A percentile compares a stretch with the other conserved stretches of the same genome.
phyloP scores from a whole-genome alignment of 2,329 filamentous ascomycete species.

The Trichoderma aggressivum region DNA sequence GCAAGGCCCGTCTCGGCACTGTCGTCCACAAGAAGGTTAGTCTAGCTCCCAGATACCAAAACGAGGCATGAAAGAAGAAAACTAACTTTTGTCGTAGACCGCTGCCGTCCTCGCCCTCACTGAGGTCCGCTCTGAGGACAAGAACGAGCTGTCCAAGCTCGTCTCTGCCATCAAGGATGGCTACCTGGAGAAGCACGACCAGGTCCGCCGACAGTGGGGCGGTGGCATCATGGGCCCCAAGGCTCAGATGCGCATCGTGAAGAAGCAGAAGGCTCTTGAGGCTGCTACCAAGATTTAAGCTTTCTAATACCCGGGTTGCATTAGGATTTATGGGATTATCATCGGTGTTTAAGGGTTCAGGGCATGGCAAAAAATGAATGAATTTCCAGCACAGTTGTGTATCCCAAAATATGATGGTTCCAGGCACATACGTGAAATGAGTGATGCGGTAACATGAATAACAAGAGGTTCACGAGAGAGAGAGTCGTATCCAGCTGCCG shows the following conservation, averaged over 20 bases:
- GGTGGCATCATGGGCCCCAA: slow-evolving; percentile 99
- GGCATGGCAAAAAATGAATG: slow-evolving; percentile 42
- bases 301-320: slow-evolving; percentile 40
- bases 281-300: slow-evolving; percentile 93
- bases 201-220: slow-evolving; percentile 90
- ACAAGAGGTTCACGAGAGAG: neutral
- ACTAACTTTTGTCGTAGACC: slow-evolving; percentile 59
- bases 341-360: slow-evolving; percentile 41
- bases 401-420: slow-evolving; percentile 17
- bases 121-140: slow-evolving; percentile 97
- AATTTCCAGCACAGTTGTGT: slow-evolving; percentile 35
- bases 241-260: slow-evolving; percentile 72
- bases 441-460: neutral
- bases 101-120: slow-evolving; percentile 93
- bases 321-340: slow-evolving; percentile 37
- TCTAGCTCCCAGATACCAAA: neutral
- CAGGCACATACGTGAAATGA: slow-evolving; percentile 1
- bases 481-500: neutral
- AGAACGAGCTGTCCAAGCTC: slow-evolving; percentile 96
- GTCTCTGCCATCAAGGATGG: slow-evolving; percentile 96
- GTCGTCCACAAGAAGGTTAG: slow-evolving; percentile 98
- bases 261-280: slow-evolving; percentile 94
- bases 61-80: neutral
- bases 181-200: slow-evolving; percentile 94
- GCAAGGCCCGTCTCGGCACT: slow-evolving; percentile 97